Percentiles rank a stretch among this genome's conserved stretches.
Conservation (phyloP, 2,329 filamentous ascomycete genomes). For the Teratosphaeria destructans region DNA sequence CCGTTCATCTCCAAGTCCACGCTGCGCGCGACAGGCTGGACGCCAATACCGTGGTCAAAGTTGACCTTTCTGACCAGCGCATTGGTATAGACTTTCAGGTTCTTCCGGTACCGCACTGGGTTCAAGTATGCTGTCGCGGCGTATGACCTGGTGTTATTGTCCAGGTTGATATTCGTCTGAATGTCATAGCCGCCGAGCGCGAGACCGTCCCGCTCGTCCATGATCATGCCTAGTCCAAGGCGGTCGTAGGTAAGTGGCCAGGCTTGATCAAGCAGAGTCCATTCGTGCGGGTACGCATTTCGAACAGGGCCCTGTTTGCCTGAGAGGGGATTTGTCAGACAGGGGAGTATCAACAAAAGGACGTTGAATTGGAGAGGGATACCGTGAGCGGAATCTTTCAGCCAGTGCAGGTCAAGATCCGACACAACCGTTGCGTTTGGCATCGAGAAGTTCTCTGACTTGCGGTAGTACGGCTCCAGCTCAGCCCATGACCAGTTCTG, state of each 20-base stretch:
- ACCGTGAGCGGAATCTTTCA: neutral
- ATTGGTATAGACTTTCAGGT: constrained; percentile 23
- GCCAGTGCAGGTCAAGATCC: constrained; percentile 5
- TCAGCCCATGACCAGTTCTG: constrained; percentile 2
- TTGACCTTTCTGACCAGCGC: constrained; percentile 19
- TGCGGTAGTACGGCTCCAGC: constrained; percentile 19
- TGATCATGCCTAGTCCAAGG: constrained; percentile 6
- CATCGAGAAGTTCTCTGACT: constrained; percentile 19
- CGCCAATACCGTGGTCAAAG: constrained; percentile 10
- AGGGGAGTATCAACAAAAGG: neutral
- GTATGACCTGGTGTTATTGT: constrained; percentile 21
- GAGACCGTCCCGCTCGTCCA: constrained; percentile 7
- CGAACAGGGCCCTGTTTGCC: constrained; percentile 15
- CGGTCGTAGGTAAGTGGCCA: constrained; percentile 9
- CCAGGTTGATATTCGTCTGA: constrained; percentile 8
- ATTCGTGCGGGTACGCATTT: constrained; percentile 5
- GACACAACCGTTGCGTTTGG: constrained; percentile 9
- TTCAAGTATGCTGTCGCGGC: constrained; percentile 24
- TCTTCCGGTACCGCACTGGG: constrained; percentile 17
- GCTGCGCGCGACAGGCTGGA: constrained; percentile 11
- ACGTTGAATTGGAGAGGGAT: neutral
- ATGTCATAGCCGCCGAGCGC: constrained; percentile 11
- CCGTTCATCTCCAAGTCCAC: constrained; percentile 15
- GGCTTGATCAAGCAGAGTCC: constrained; percentile 7
- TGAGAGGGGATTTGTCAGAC: neutral